Percentiles rank a stretch among this genome's conserved stretches.
phyloP scores from a whole-genome alignment of 2,329 filamentous ascomycete genomes.

The Penicillium fuscoglaucum region DNA sequence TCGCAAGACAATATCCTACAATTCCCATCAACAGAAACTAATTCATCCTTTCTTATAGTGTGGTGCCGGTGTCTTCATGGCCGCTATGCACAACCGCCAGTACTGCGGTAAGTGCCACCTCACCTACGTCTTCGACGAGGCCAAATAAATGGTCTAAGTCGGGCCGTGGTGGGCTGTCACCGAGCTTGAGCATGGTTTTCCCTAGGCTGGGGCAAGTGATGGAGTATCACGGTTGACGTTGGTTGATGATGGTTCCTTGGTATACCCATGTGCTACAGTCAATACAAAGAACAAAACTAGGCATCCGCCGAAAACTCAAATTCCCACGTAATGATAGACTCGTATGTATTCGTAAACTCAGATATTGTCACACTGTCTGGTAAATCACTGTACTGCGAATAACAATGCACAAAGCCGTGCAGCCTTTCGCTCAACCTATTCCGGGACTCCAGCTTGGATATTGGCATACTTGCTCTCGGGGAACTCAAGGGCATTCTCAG shows the following conservation, averaged over 20 bases:
- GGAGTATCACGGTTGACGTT: slow-evolving; percentile 21
- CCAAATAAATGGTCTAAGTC: slow-evolving; percentile 49
- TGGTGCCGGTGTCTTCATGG: slow-evolving; percentile 99
- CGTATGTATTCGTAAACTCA: slow-evolving; percentile 1
- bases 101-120: slow-evolving; percentile 79
- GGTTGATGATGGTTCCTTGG: slow-evolving; percentile 18
- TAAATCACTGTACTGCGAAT: slow-evolving; percentile 1
- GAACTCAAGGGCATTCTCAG: slow-evolving; percentile 37
- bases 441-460: slow-evolving; percentile 33
- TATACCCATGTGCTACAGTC: slow-evolving; percentile 18
- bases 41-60: slow-evolving; percentile 59
- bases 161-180: slow-evolving; percentile 17
- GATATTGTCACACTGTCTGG: neutral
- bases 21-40: slow-evolving; percentile 33
- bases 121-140: slow-evolving; percentile 70
- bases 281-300: slow-evolving; percentile 17
- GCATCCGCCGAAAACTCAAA: slow-evolving; percentile 14
- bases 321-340: slow-evolving; percentile 7
- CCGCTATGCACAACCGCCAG: slow-evolving; percentile 99
- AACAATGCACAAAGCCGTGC: neutral
- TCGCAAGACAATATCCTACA: neutral
- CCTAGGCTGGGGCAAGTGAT: slow-evolving; percentile 15
- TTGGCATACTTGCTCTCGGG: slow-evolving; percentile 47
- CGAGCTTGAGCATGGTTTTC: slow-evolving; percentile 15
- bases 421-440: neutral